Conservation (phyloP, 768 basidiomycete genomes). For the Vararia minispora region DNA sequence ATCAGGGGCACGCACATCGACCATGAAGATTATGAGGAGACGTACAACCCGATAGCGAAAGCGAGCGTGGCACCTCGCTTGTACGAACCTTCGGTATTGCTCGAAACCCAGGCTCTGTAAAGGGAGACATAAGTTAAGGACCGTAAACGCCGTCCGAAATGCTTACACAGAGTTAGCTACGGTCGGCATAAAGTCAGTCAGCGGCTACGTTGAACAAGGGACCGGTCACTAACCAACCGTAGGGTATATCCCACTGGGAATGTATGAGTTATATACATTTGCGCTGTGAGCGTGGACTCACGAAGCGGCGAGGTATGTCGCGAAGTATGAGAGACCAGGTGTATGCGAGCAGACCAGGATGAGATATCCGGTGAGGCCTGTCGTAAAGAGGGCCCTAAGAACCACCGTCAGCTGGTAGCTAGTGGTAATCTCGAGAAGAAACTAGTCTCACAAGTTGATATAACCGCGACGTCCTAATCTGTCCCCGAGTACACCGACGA, state of each 20-base stretch:
- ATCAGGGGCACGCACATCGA: constrained; percentile 10
- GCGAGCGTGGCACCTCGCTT: constrained; percentile 62
- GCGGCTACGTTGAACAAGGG: background rate
- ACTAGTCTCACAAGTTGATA: constrained; percentile 37
- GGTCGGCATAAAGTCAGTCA: background rate
- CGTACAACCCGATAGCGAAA: constrained; percentile 51
- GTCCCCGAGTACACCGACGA: constrained; percentile 54
- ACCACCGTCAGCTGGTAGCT: background rate
- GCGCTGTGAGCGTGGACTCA: constrained; percentile 24
- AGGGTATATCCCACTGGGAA: constrained; percentile 33
- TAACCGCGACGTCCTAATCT: constrained; percentile 41
- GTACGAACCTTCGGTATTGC: constrained; percentile 65
- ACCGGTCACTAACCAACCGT: constrained; percentile 26
- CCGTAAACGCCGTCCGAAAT: background rate
- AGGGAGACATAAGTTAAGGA: constrained; percentile 8
- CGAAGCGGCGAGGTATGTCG: constrained; percentile 61
- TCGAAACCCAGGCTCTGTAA: constrained; percentile 55
- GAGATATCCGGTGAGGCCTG: constrained; percentile 49
- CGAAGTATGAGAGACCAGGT: constrained; percentile 61
- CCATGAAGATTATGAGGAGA: constrained; percentile 3
- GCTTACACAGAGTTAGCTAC: constrained; percentile 37
- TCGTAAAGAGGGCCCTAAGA: constrained; percentile 6
- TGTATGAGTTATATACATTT: background rate
- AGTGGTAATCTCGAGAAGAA: constrained; percentile 9
- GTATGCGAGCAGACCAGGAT: constrained; percentile 51